A percentile compares a stretch with the other conserved stretches of the same genome.
Evolutionary conservation across 1,139 yeast genomes (phyloP).

Genomic region (Torulaspora pretoriensis): DNA sequence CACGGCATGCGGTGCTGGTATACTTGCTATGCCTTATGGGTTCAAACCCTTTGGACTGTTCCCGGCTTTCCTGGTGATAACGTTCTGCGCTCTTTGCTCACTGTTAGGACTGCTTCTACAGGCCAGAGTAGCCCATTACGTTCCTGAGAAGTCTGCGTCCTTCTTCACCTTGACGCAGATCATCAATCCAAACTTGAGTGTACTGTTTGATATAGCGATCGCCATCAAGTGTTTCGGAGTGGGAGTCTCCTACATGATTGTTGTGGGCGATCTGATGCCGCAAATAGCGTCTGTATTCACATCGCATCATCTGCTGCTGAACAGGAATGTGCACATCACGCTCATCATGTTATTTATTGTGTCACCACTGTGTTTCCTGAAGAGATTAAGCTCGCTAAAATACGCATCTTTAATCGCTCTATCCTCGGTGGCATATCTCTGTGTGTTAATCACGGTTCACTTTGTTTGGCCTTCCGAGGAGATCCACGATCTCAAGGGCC

Average conservation of each 20-base stretch:
- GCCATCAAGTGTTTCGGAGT: constrained; percentile 88
- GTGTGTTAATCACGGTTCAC: constrained; percentile 58
- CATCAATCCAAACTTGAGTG: constrained; percentile 77
- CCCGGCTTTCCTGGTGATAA: constrained; percentile 60
- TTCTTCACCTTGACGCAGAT: constrained; percentile 75
- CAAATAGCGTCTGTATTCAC: constrained; percentile 52
- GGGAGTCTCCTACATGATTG: constrained; percentile 68
- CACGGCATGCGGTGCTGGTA: constrained; percentile 73
- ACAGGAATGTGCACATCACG: constrained; percentile 63
- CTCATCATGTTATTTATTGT: constrained; percentile 53
- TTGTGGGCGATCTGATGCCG: constrained; percentile 75
- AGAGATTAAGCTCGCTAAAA: constrained; percentile 61
- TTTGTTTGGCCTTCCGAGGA: constrained; percentile 42
- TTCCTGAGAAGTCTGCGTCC: constrained; percentile 69
- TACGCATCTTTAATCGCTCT: constrained; percentile 68
- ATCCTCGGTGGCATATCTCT: constrained; percentile 62
- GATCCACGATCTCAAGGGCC: constrained; percentile 39
- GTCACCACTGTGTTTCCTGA: constrained; percentile 58
- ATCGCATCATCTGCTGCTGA: constrained; percentile 35
- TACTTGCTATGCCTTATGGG: constrained; percentile 90
- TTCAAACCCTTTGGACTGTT: constrained; percentile 79
- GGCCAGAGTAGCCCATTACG: constrained; percentile 44
- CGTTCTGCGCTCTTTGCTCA: constrained; percentile 43
- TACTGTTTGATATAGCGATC: constrained; percentile 82
- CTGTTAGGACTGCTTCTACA: constrained; percentile 31